Evolutionary conservation across 495 filamentous ascomycete genomes (phyloP).

Genomic region (Penicillium pulvis): DNA sequence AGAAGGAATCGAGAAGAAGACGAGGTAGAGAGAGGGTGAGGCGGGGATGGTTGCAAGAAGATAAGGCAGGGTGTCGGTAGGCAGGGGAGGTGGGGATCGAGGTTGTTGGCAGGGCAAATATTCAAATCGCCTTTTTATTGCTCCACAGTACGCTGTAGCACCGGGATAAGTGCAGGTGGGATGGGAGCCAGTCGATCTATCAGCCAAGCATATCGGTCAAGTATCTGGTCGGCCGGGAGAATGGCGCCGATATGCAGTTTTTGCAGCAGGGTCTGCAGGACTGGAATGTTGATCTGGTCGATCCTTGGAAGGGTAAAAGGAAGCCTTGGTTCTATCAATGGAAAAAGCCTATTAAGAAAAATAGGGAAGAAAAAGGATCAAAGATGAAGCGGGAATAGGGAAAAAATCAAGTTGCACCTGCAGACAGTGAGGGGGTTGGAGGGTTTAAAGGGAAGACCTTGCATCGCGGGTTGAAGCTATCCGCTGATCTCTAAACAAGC

Average conservation of each 20-base stretch:
- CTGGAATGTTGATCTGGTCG: conserved; percentile 30
- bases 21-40: conserved; percentile 3
- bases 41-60: conserved; percentile 4
- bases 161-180: conserved; percentile 13
- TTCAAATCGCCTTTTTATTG: conserved; percentile 16
- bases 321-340: conserved; percentile 18
- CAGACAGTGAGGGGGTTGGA: conserved; percentile 26
- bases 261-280: conserved; percentile 26
- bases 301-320: conserved; percentile 5
- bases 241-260: conserved; percentile 29
- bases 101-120: conserved; percentile 9
- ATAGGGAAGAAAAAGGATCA: conserved; percentile 23
- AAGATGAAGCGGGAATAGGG: conserved; percentile 17
- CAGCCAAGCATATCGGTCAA: conserved; percentile 21
- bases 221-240: conserved; percentile 34
- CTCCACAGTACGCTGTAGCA: conserved; percentile 16
- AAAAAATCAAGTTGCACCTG: conserved; percentile 20
- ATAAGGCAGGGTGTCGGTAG: conserved; percentile 2
- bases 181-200: conserved; percentile 17
- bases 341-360: conserved; percentile 5
- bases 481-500: conserved; percentile 40
- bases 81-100: conserved; percentile 15
- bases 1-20: background rate
- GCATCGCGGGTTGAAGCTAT: conserved; percentile 42
- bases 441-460: conserved; percentile 38